Evolutionary conservation across 768 basidiomycete genomes (phyloP), one percentile per base, ranked within the genome.

Genomic region (Calvatia gigantea): DNA sequence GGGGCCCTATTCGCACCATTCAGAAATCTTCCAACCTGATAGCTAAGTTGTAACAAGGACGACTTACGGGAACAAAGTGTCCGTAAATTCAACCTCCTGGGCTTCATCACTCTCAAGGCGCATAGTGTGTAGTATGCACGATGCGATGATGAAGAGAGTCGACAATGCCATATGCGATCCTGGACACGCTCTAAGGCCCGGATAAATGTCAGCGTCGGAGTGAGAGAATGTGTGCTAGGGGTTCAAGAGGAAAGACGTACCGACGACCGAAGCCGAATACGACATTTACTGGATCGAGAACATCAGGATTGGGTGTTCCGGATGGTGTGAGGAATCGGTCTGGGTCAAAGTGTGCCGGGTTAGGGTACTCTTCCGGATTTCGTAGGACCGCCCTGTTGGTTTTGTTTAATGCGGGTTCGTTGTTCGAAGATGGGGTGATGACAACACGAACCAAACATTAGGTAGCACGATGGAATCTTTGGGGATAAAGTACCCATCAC

Each of bases 401-500:
- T 12, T 21, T 12, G 12, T 41, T 43, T n/a, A 21, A 44, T 11
- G 23, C 39, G 31, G 19, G 12, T 23, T 31, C 8, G 35, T 2
- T 19, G 27, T 2, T 14, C 38, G 9, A 19, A 58, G 37, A 14
- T 32, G 28, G 12, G 11, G 15, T 37, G 29, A 7, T 14, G 32
- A 4, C 11, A 19, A 12, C 17, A 56, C 63, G 11, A 49, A 70
- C 74, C 73, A 75, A 23, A 61, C 59, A 50, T 75, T 74, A 4
- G 59, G 65, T n/a, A 72, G 56, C 11, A 74, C 64, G 6, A 71
- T 62, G 1, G 74, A 70, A 12, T 66, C 74, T 58, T 73, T 73
- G 0, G 79, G 80, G 33, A 81, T 77, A 38, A 68, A 66, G 58
- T 73, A 73, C 2, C 77, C 78, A 3, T 74, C 70, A 52, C 75